These are phyloP conservation scores for Aspergillus niger DNA, from an alignment of 2,329 filamentous ascomycete genomes.

Conservation along the genomic window DNA sequence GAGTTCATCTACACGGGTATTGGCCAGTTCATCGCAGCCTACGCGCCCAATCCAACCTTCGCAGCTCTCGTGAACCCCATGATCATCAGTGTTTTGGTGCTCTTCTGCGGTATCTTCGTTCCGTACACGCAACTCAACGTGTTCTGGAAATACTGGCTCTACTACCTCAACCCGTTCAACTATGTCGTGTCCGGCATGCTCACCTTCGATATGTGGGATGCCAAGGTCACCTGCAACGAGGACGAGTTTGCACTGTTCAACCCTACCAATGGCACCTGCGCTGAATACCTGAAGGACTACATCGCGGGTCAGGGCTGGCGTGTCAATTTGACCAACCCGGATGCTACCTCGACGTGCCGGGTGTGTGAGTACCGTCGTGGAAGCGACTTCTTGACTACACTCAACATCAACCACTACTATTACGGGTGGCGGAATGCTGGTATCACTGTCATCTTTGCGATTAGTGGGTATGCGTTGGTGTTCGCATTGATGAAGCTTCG, in stretches of 20 bases:
- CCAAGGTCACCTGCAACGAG: constrained; percentile 50
- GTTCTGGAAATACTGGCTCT: constrained; percentile 70
- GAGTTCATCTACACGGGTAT: constrained; percentile 70
- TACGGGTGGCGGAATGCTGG: constrained; percentile 69
- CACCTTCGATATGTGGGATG: constrained; percentile 54
- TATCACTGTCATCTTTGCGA: constrained; percentile 59
- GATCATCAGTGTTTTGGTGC: constrained; percentile 69
- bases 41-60: constrained; percentile 67
- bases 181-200: constrained; percentile 62
- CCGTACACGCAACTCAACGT: constrained; percentile 63
- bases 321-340: constrained; percentile 61
- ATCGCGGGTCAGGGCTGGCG: constrained; percentile 47
- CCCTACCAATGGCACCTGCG: constrained; percentile 53
- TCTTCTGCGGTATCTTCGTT: constrained; percentile 72
- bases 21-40: constrained; percentile 79
- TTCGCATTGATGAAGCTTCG: constrained; percentile 45
- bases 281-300: constrained; percentile 59
- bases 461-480: constrained; percentile 57
- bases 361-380: constrained; percentile 64
- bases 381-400: constrained; percentile 59
- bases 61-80: constrained; percentile 74
- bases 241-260: constrained; percentile 53
- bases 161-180: constrained; percentile 63
- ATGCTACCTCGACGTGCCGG: constrained; percentile 56
- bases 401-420: constrained; percentile 63